Evolutionary conservation across 495 filamentous ascomycete species (phyloP), one percentile per base, ranked within the genome.

Genomic region (Podospora sp.): DNA sequence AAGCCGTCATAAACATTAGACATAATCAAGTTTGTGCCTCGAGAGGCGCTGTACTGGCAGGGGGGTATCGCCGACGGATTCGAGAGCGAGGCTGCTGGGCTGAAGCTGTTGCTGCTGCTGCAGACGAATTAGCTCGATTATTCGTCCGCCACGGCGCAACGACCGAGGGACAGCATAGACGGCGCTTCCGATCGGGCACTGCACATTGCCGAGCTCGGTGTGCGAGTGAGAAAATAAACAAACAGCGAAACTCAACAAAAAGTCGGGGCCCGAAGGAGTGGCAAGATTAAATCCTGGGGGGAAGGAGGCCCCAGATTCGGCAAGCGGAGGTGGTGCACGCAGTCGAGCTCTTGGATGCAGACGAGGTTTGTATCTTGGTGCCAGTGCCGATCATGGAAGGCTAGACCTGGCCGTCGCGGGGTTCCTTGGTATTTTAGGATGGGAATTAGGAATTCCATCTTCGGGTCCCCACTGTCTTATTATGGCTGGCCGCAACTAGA

Each of bases 381-480:
- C 24, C 57, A 60, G 33, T 56, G 71, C 59, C 55, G 64, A 64
- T 52, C 50, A 52, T 52, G 55, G 40, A 26, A 55, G 52, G 5
- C 20, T n/a, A 21, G 57, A n/a, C 18, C 29, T 33, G 57, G 26
- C 0, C 26, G 20, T 60, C 57, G 57, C 57, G 57, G 60, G 60
- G 60, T 24, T 36, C 29, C 21, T 18, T 62, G 60, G 36, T 62
- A 62, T 62, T 62, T 62, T 61, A 72, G 57, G 53, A 76, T 76
- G 73, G 71, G 69, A 76, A 72, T 73, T 67, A 46, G 4, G 40
- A 46, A 46, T 46, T 46, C 40, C 40, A 46, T 72, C 24, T 27
- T 18, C 27, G 26, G n/a, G 35, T 55, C 65, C 68, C 60, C 68
- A 62, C 53, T 57, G 29, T 22, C 24, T 7, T 16, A 46, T 20